Base-by-base conservation (phyloP, 2,329 filamentous ascomycete species). In the Pseudogymnoascus sp. region DNA sequence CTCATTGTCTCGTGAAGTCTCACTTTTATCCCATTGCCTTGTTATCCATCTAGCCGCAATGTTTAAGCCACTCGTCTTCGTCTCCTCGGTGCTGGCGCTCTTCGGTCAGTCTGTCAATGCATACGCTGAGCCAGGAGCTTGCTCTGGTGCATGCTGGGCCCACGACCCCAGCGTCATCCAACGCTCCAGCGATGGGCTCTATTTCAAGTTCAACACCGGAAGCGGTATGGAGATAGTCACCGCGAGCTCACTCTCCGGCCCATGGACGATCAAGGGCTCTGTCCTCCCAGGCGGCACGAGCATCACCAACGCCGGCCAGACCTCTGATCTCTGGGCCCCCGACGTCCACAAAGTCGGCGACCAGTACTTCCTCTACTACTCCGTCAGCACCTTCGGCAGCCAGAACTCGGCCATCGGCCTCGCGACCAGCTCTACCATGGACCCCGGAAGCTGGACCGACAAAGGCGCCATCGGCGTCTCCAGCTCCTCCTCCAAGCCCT, bases 401-500 rank as follows among this genome's bases (percentile, higher is more conserved):
- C 81, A 84, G 66, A 71, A 76, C 66, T 81, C 78, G 1, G 78
- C 78, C 13, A 83, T 85, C 59, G 82, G 82, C 13, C 65, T 71
- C 12, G 69, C 68, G 3, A 70, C 67, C 21, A 73, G 70, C 1
- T 66, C 73, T 0, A 80, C 76, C 0, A 72, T 83, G 71, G 79
- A 83, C 31, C 74, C 77, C 12, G 83, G 83, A 39, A 77, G 75
- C n/a, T 88, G 84, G 84, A 84, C 79, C 2, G 85, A 88, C 69
- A 78, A 76, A 13, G 86, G 85, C 41, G 65, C 77, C 12, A 80
- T 79, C 0, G 83, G 84, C 8, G 74, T 88, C 63, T 75, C 72
- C 17, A 77, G 81, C 60, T 63, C 71, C 15, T 61, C 72, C 9
- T 66, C 73, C 17, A 79, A 77, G 63, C 61, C 72, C 4, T 86